phyloP scores from a whole-genome alignment of 1,284 basidiomycete species.

The Flammula alnicola region DNA sequence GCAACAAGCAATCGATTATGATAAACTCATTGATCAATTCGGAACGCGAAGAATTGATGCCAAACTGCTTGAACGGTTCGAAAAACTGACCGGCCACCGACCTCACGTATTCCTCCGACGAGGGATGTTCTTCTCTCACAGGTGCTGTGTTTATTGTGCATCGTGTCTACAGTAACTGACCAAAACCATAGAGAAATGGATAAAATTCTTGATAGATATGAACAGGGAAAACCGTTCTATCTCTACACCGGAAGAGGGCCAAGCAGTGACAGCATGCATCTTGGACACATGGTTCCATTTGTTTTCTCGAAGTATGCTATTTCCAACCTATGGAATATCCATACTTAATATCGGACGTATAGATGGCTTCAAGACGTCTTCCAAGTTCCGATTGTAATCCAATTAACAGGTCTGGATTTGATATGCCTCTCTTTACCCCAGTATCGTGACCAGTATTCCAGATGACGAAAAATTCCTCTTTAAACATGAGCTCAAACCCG shows the following conservation, averaged over 20 bases:
- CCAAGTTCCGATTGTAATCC: slow-evolving; percentile 91
- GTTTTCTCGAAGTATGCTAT: slow-evolving; percentile 89
- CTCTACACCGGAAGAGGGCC: slow-evolving; percentile 98
- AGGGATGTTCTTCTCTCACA: slow-evolving; percentile 98
- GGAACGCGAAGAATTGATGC: slow-evolving; percentile 86
- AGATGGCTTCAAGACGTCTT: slow-evolving; percentile 99
- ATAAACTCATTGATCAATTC: slow-evolving; percentile 94
- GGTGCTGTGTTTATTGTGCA: slow-evolving; percentile 54
- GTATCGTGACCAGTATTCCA: slow-evolving; percentile 32
- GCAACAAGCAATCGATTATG: slow-evolving; percentile 93
- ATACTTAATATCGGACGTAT: slow-evolving; percentile 7
- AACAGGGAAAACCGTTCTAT: slow-evolving; percentile 97
- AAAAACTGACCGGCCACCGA: slow-evolving; percentile 86
- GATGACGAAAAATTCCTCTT: slow-evolving; percentile 99
- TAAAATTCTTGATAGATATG: slow-evolving; percentile 93
- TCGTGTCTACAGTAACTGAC: not conserved
- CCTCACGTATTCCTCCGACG: slow-evolving; percentile 93
- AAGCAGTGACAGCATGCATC: slow-evolving; percentile 96
- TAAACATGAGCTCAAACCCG: slow-evolving; percentile 91
- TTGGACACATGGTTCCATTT: slow-evolving; percentile 98
- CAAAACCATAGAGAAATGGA: slow-evolving; percentile 79
- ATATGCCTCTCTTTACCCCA: not conserved
- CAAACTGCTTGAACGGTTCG: slow-evolving; percentile 87
- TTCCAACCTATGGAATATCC: not conserved
- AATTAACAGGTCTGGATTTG: slow-evolving; percentile 75